Evolutionary conservation across 257 asterid species (phyloP).

Genomic region (Rehmannia glutinosa): DNA sequence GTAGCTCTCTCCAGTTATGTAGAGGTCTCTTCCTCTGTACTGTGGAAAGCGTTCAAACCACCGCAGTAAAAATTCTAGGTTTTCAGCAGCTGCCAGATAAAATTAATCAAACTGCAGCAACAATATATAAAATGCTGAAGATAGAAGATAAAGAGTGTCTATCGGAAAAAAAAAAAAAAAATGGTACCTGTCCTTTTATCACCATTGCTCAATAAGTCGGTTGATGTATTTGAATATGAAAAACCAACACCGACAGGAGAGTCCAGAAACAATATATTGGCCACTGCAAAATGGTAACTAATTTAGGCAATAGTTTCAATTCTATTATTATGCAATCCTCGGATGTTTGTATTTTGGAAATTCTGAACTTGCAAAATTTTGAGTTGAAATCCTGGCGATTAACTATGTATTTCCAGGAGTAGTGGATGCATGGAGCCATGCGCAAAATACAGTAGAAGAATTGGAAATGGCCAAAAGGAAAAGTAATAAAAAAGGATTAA

Average conservation of each 20-base stretch:
- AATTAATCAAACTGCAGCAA: constrained; percentile 15
- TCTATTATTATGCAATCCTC: no score
- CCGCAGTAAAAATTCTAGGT: constrained; percentile 52
- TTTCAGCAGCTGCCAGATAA: constrained; percentile 74
- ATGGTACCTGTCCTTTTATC: constrained; percentile 74
- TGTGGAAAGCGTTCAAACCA: constrained; percentile 92
- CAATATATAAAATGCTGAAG: background rate
- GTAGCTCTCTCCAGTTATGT: constrained; percentile 83
- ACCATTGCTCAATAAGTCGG: constrained; percentile 69
- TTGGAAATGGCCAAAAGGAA: no score
- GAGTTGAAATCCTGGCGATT: no score
- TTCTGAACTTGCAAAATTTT: no score
- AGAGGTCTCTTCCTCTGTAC: constrained; percentile 78
- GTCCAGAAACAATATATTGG: constrained; percentile 78
- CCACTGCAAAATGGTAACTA: constrained; percentile 59
- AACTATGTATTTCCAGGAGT: no score
- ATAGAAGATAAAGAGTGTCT: background rate
- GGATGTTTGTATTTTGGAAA: no score
- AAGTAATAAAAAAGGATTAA: no score
- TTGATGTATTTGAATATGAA: constrained; percentile 80
- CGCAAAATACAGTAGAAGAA: no score
- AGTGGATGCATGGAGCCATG: no score
- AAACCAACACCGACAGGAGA: constrained; percentile 96
- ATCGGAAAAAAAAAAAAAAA: constrained; percentile 6
- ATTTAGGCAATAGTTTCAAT: no score